Percentiles rank a stretch among this genome's conserved stretches.
Conservation (phyloP, 306 rosid genomes). For the Casuarina cunninghamiana region DNA sequence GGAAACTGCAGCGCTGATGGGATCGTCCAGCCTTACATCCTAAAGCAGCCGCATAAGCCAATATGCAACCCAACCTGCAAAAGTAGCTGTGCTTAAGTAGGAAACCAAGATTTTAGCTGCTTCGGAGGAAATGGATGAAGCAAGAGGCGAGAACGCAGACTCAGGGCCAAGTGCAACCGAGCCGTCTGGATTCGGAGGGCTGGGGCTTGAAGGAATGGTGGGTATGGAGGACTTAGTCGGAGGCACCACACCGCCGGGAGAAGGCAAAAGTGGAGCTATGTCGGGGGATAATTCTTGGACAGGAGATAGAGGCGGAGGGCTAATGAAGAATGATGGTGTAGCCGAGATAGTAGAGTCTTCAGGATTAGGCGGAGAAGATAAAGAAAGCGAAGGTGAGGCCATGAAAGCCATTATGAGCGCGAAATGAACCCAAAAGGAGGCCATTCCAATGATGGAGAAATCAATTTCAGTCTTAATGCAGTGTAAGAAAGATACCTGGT, state of each 20-base stretch:
- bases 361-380: conserved; percentile 36
- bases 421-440: conserved; percentile 49
- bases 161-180: conserved; percentile 48
- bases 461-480: conserved; percentile 25
- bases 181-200: conserved; percentile 88
- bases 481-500: conserved; percentile 23
- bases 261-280: conserved; percentile 83
- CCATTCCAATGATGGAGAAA: conserved; percentile 60
- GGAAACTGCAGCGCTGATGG: conserved; percentile 22
- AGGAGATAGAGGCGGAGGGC: conserved; percentile 37
- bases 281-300: conserved; percentile 69
- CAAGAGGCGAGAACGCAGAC: conserved; percentile 60
- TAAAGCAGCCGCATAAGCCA: conserved; percentile 30
- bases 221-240: conserved; percentile 62
- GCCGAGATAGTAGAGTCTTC: conserved; percentile 41
- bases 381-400: conserved; percentile 45
- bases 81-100: conserved; percentile 27
- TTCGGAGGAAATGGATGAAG: conserved; percentile 44
- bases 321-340: conserved; percentile 44
- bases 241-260: conserved; percentile 63
- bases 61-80: conserved; percentile 46
- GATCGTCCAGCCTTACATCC: conserved; percentile 36
- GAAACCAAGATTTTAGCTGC: conserved; percentile 35
- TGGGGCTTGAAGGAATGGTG: conserved; percentile 82
- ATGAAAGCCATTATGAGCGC: conserved; percentile 48